Conservation (phyloP, 345 rosid genomes). For the Linum usitatissimum region DNA sequence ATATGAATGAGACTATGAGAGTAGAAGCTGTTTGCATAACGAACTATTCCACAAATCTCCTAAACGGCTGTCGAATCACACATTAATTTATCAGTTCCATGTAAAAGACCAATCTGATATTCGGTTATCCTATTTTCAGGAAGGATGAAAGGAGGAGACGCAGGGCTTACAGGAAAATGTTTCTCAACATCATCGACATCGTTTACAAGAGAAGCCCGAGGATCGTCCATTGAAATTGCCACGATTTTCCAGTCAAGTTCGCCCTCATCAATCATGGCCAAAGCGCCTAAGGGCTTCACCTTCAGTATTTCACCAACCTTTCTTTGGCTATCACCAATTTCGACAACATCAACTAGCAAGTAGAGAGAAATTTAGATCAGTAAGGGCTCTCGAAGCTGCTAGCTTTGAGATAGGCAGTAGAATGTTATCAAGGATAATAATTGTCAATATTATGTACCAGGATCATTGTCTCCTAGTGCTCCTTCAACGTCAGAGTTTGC, state of each 20-base stretch:
- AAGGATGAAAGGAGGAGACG: neutral
- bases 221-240: conserved; percentile 85
- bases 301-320: conserved; percentile 67
- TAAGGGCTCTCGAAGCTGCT: neutral
- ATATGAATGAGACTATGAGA: too few relatives aligned
- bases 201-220: conserved; percentile 83
- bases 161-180: conserved; percentile 71
- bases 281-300: conserved; percentile 79
- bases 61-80: too few relatives aligned
- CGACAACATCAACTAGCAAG: conserved; percentile 75
- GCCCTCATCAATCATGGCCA: conserved; percentile 98
- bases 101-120: neutral
- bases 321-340: conserved; percentile 64
- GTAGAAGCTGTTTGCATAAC: too few relatives aligned
- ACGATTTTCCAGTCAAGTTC: conserved; percentile 98
- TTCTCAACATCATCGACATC: conserved; percentile 83
- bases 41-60: too few relatives aligned
- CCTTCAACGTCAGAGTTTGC: conserved; percentile 82
- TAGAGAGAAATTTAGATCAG: neutral
- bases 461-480: conserved; percentile 91
- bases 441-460: conserved; percentile 33
- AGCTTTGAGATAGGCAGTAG: neutral
- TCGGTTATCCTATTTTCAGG: too few relatives aligned
- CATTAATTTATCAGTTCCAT: neutral
- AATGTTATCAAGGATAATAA: neutral